Base-by-base conservation (phyloP, 208 protist genomes). In the Trichomonas gallinae region DNA sequence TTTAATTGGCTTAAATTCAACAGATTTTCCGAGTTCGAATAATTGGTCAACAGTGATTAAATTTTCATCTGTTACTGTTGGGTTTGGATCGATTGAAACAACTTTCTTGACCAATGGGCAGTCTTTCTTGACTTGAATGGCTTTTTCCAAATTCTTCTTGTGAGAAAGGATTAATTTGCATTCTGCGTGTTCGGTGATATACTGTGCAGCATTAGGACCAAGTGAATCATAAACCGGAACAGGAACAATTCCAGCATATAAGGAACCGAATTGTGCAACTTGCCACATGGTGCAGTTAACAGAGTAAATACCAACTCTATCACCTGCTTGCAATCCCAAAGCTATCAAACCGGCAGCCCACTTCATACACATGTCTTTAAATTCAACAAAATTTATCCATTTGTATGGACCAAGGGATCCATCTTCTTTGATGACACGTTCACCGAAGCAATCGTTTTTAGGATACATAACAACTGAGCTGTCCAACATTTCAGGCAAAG, bases 141-240 rank as follows among this genome's bases (percentile, higher is more conserved):
- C 36, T 40, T 85, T 85, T 85, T 85, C 36, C 10, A 85, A 36
- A 40, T 85, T 85, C 81, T 44, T 85, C n/a, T 85, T 85, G 34
- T 85, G 81, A 40, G n/a, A 13, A 96, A 96, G 21, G 10, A 96
- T 72, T 17, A 40, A 23, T 9, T 44, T 38, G n/a, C 44, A 51
- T 15, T 72, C 89, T 26, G 89, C 4, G 36, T 96, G 89, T 38
- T 96, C 21, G 36, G 46, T 72, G 31, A 96, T 96, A 44, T 96
- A 96, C n/a, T 96, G 36, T 36, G 49, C 49, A 44, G 89, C 89
- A 34, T n/a, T 72, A 10, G 44, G 26, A 1, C 46, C 89, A 40
- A 96, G 40, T 44, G 89, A 81, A 96, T 96, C 89, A 23, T 96
- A 96, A 2, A 96, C 44, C 15, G 89, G 89, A 96, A 96, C 49